Evolutionary conservation across 495 filamentous ascomycete genomes (phyloP).

Genomic region (Aspergillus sparsus): DNA sequence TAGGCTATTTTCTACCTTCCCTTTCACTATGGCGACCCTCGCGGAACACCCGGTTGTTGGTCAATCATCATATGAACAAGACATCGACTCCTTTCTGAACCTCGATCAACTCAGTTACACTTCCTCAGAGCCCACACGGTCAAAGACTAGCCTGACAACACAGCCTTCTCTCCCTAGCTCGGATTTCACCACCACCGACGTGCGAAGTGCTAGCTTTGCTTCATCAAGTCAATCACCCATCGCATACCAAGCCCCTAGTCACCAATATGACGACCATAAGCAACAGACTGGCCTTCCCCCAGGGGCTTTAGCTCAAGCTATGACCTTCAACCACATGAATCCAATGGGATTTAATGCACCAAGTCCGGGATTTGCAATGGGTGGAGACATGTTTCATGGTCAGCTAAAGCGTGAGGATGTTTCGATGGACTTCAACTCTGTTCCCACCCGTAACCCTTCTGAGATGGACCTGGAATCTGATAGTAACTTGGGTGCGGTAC

Average conservation of each 20-base stretch:
- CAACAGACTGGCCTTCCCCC: slow-evolving; percentile 88
- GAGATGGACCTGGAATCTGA: slow-evolving; percentile 59
- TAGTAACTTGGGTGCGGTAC: slow-evolving; percentile 61
- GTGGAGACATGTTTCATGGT: slow-evolving; percentile 47
- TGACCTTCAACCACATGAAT: slow-evolving; percentile 63
- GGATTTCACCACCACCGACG: slow-evolving; percentile 41
- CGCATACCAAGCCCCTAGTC: slow-evolving; percentile 74
- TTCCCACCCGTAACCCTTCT: slow-evolving; percentile 49
- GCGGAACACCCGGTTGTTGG: slow-evolving; percentile 41
- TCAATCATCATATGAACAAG: slow-evolving; percentile 47
- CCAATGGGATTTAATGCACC: slow-evolving; percentile 54
- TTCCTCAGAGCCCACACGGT: slow-evolving; percentile 39
- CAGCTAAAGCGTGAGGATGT: slow-evolving; percentile 56
- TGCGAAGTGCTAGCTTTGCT: slow-evolving; percentile 43
- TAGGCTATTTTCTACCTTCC: background rate
- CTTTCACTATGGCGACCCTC: slow-evolving; percentile 43
- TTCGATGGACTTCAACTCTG: slow-evolving; percentile 55
- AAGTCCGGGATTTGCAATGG: slow-evolving; percentile 47
- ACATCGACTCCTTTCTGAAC: slow-evolving; percentile 53
- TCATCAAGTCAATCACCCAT: slow-evolving; percentile 53
- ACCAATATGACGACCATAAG: slow-evolving; percentile 88
- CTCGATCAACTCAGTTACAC: slow-evolving; percentile 51
- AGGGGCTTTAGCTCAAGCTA: slow-evolving; percentile 69
- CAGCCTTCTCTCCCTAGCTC: slow-evolving; percentile 42
- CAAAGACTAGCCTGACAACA: slow-evolving; percentile 41